Percentiles rank a stretch among this genome's conserved stretches.
Conservation (phyloP, 2,329 filamentous ascomycete species). For the Nemania serpens region DNA sequence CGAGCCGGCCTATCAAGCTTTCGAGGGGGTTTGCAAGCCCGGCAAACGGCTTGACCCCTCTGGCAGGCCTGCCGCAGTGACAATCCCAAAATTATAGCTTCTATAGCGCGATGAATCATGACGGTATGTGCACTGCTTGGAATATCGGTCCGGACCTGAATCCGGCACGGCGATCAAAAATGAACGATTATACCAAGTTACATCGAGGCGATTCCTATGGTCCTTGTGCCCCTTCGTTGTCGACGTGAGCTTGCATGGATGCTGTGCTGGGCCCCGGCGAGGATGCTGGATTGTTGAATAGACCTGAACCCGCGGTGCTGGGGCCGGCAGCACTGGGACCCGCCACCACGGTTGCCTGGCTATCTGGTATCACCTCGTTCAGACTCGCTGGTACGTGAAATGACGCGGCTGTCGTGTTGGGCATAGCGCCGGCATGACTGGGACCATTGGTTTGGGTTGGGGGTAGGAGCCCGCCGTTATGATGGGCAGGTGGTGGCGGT, state of each 20-base stretch:
- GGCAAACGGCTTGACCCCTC: background rate
- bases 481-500: slow-evolving; percentile 32
- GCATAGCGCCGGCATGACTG: background rate
- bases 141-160: background rate
- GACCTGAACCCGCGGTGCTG: slow-evolving; percentile 35
- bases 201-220: slow-evolving; percentile 1
- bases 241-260: slow-evolving; percentile 32
- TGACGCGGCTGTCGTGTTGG: background rate
- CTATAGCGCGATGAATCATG: slow-evolving; percentile 7
- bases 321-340: slow-evolving; percentile 35
- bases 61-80: background rate
- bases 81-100: background rate
- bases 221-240: slow-evolving; percentile 25
- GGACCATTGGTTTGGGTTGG: slow-evolving; percentile 4
- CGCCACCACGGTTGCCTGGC: slow-evolving; percentile 7
- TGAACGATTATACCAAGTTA: background rate
- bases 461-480: background rate
- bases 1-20: background rate
- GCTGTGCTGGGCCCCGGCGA: slow-evolving; percentile 38
- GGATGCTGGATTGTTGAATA: slow-evolving; percentile 28
- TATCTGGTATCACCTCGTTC: slow-evolving; percentile 8
- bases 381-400: slow-evolving; percentile 8
- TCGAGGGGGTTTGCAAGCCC: background rate
- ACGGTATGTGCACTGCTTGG: background rate
- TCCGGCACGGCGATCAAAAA: background rate